Percentiles rank a stretch among this genome's conserved stretches.
Conservation (phyloP, 2,329 filamentous ascomycete species). For the Plenodomus tracheiphilus region DNA sequence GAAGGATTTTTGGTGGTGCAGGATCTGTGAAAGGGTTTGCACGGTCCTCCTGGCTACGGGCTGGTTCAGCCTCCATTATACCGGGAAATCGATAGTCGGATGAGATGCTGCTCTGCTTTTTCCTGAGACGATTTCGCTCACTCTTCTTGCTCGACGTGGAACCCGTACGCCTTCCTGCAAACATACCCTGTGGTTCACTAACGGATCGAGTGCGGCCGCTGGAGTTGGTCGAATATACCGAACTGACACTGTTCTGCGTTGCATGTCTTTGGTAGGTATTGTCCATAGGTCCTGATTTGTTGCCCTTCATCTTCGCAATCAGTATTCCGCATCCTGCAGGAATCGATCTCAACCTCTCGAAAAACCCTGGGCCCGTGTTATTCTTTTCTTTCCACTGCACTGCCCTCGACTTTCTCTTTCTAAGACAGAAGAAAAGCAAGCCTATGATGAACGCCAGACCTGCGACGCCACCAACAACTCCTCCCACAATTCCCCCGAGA, state of each 20-base stretch:
- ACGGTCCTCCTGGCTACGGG: conserved; percentile 22
- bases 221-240: conserved; percentile 34
- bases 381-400: conserved; percentile 22
- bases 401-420: conserved; percentile 33
- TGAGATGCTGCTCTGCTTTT: conserved; percentile 35
- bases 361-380: conserved; percentile 9
- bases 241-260: conserved; percentile 35
- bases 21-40: conserved; percentile 36
- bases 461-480: conserved; percentile 40
- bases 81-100: conserved; percentile 32
- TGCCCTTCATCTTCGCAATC: conserved; percentile 33
- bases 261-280: conserved; percentile 37
- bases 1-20: conserved; percentile 21
- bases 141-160: conserved; percentile 40
- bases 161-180: conserved; percentile 24
- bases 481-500: conserved; percentile 39
- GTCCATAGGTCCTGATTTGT: conserved; percentile 27
- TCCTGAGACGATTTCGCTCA: conserved; percentile 33
- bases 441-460: conserved; percentile 35
- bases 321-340: conserved; percentile 25
- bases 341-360: conserved; percentile 25
- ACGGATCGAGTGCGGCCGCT: conserved; percentile 30
- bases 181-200: conserved; percentile 33
- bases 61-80: conserved; percentile 29
- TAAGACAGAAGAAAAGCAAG: conserved; percentile 39